These are phyloP conservation scores for Pyrenochaeta sp. DNA, from an alignment of 2,329 filamentous ascomycete species.

Conservation along the genomic window DNA sequence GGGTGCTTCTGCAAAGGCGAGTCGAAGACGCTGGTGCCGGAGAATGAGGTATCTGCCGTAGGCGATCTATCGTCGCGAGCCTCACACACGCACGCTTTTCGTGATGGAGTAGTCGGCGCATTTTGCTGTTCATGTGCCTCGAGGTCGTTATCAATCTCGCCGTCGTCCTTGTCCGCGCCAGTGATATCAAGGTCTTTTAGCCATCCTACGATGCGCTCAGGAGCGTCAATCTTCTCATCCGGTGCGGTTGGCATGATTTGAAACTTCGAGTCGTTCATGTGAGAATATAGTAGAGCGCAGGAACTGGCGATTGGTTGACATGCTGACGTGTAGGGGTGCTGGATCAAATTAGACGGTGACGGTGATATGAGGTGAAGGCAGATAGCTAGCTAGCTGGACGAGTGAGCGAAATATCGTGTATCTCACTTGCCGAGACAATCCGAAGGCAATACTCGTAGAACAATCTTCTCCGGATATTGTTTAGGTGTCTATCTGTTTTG, in stretches of 20 bases:
- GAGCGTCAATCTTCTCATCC: neutral
- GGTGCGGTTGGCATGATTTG: neutral
- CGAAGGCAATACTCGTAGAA: too few species aligned
- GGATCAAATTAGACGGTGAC: too few species aligned
- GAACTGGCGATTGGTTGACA: neutral
- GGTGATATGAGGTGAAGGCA: too few species aligned
- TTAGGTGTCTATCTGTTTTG: too few species aligned
- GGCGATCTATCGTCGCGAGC: slow-evolving; percentile 25
- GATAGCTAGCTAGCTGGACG: too few species aligned
- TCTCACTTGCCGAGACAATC: too few species aligned
- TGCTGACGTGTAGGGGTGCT: slow-evolving; percentile 1
- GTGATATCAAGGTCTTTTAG: slow-evolving; percentile 3
- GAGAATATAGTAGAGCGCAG: neutral
- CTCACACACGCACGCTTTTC: neutral
- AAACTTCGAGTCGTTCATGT: neutral
- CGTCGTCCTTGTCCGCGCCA: neutral
- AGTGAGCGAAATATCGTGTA: too few species aligned
- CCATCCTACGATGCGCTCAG: slow-evolving; percentile 8
- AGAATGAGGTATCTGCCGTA: slow-evolving; percentile 34
- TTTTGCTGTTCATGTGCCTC: neutral
- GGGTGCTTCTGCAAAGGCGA: slow-evolving; percentile 1
- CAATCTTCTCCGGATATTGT: too few species aligned
- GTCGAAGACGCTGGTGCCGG: slow-evolving; percentile 32
- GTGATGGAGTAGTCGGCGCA: slow-evolving; percentile 1
- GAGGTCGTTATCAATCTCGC: neutral